These are phyloP conservation scores for Podaxis sp. DNA, from an alignment of 768 basidiomycete genomes.

Conservation along the genomic window DNA sequence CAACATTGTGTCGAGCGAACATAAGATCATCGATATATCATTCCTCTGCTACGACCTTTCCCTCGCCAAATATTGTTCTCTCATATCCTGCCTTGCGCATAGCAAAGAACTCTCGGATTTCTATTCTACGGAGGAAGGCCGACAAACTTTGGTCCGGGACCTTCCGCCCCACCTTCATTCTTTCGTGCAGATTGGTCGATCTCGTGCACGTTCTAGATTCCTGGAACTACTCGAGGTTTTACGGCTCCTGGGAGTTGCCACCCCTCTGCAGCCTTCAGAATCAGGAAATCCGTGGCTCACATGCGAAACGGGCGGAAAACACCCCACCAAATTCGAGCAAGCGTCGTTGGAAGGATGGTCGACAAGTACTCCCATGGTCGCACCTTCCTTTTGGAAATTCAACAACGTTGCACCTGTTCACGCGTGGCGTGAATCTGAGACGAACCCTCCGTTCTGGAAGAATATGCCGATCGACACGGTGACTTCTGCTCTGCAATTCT, in stretches of 20 bases:
- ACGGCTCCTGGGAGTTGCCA: slow-evolving; percentile 53
- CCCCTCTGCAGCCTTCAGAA: slow-evolving; percentile 52
- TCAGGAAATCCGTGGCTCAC: slow-evolving; percentile 42
- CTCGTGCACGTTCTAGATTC: slow-evolving; percentile 58
- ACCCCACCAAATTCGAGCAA: slow-evolving; percentile 48
- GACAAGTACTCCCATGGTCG: slow-evolving; percentile 40
- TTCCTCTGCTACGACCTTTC: slow-evolving; percentile 68
- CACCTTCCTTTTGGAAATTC: slow-evolving; percentile 68
- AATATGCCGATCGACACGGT: slow-evolving; percentile 39
- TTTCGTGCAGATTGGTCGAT: slow-evolving; percentile 56
- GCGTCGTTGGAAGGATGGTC: slow-evolving; percentile 44
- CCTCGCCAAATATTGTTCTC: slow-evolving; percentile 60
- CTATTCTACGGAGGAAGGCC: slow-evolving; percentile 48
- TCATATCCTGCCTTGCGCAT: slow-evolving; percentile 57
- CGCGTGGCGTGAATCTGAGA: slow-evolving; percentile 57
- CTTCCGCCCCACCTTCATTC: slow-evolving; percentile 51
- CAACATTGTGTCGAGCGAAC: slow-evolving; percentile 49
- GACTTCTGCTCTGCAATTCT: slow-evolving; percentile 47
- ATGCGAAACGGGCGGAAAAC: slow-evolving; percentile 41
- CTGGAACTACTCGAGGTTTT: slow-evolving; percentile 64
- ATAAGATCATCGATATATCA: slow-evolving; percentile 58
- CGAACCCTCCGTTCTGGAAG: slow-evolving; percentile 55
- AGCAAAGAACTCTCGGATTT: slow-evolving; percentile 57
- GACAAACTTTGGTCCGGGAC: slow-evolving; percentile 49
- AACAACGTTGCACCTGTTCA: slow-evolving; percentile 53